Base-by-base conservation (phyloP, 1,284 basidiomycete genomes). In the Tausonia pullulans region DNA sequence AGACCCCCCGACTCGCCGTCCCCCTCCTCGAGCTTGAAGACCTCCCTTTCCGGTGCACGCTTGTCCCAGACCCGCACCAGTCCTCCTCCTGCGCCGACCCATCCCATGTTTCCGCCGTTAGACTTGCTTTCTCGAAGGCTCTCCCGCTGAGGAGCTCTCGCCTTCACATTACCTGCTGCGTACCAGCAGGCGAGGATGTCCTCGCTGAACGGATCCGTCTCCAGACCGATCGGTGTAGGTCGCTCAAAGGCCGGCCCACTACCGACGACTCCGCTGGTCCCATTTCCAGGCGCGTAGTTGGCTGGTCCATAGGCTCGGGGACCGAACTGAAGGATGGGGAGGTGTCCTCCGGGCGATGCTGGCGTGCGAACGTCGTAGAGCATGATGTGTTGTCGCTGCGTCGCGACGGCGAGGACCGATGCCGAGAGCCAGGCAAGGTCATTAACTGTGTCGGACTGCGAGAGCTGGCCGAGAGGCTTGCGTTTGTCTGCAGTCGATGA, bases 321-420 rank as follows among this genome's bases (percentile, higher is more conserved):
- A 14, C 64, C 64, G 16, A 65, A 65, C 16, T 60, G 59, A 11
- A 65, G 50, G 27, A 58, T 43, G 9, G 64, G 44, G n/a, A 61
- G 55, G 13, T 9, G 39, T 3, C 11, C 16, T 11, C 14, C 43
- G 41, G 7, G 39, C 16, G 59, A 51, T 14, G 48, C 39, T 3
- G 60, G 54, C n/a, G 64, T 49, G 5, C 64, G 60, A 14, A 65
- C 41, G 55, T 65, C 64, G 52, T 51, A 65, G 14, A 65, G 49
- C 7, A 60, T 48, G 56, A 65, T 62, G 45, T 55, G 56, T 52
- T 65, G 60, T 3, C 60, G 60, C n/a, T 53, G 50, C 27, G 64
- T 61, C 4, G 64, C 52, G 13, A 65, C 64, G 6, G 64, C 64
- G 50, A 65, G 58, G 11, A 65, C 6, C 5, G 49, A 53, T 4